Conservation (phyloP, 495 filamentous ascomycete species). For the Aspergillus ostianus region DNA sequence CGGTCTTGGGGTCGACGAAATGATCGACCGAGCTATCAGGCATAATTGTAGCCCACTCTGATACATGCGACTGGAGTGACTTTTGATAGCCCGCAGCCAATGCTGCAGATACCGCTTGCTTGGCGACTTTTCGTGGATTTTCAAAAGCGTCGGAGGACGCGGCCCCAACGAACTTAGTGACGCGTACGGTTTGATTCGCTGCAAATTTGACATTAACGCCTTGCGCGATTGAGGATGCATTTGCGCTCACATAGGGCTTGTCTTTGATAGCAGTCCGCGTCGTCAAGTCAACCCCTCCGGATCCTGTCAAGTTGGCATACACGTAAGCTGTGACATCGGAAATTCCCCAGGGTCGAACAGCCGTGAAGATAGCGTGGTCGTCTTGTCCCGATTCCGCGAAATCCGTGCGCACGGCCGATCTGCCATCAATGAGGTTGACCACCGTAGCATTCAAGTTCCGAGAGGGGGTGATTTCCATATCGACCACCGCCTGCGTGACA, state of each 20-base stretch:
- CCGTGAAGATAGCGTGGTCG: conserved; percentile 51
- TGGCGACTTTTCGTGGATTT: conserved; percentile 50
- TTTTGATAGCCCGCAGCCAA: conserved; percentile 43
- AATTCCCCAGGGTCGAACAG: conserved; percentile 56
- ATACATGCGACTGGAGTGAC: conserved; percentile 48
- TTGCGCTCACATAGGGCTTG: conserved; percentile 48
- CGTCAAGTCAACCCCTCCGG: conserved; percentile 43
- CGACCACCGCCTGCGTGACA: conserved; percentile 61
- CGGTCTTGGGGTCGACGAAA: conserved; percentile 56
- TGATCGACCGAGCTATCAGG: conserved; percentile 59
- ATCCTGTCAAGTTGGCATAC: conserved; percentile 49
- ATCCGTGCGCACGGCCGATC: conserved; percentile 55
- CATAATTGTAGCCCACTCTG: conserved; percentile 57
- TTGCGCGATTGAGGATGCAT: conserved; percentile 61
- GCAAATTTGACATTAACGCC: conserved; percentile 48
- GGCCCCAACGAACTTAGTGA: conserved; percentile 59
- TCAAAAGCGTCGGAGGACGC: conserved; percentile 62
- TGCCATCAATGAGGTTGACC: conserved; percentile 59
- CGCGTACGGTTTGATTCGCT: conserved; percentile 45
- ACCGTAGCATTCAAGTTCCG: conserved; percentile 47
- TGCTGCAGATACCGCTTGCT: conserved; percentile 42
- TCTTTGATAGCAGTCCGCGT: conserved; percentile 42
- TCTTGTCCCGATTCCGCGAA: conserved; percentile 53
- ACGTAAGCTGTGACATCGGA: conserved; percentile 58
- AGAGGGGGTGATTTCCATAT: conserved; percentile 52